Conservation (phyloP, 2,329 filamentous ascomycete genomes). For the Fusarium compactum region DNA sequence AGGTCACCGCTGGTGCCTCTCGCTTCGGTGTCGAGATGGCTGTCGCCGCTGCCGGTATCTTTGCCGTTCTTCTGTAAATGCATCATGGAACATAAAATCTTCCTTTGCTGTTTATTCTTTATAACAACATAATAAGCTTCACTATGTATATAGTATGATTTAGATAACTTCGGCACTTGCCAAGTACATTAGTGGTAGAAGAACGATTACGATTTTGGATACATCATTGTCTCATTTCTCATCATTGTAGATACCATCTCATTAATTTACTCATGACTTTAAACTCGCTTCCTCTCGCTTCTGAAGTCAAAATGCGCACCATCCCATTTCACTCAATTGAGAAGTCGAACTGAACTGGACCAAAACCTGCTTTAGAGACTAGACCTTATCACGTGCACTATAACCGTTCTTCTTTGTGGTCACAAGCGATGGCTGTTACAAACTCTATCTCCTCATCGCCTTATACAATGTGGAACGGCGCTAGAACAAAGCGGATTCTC, state of each 20-base stretch:
- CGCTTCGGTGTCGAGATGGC: constrained; percentile 49
- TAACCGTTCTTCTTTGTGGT: not conserved
- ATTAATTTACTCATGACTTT: constrained; percentile 2
- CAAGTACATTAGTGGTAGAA: constrained; percentile 37
- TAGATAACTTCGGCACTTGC: constrained; percentile 43
- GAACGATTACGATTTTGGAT: constrained; percentile 46
- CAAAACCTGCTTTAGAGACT: not conserved
- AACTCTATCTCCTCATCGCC: constrained; percentile 22
- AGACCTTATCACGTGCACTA: not conserved
- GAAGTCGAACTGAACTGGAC: not conserved
- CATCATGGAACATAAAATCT: constrained; percentile 31
- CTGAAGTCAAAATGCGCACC: not conserved
- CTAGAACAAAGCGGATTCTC: constrained; percentile 25
- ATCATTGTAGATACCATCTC: constrained; percentile 27
- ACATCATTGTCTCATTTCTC: constrained; percentile 25
- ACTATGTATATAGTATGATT: constrained; percentile 48
- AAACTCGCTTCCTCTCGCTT: no score
- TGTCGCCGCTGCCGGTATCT: constrained; percentile 50
- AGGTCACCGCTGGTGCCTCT: constrained; percentile 50
- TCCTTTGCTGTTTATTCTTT: constrained; percentile 42
- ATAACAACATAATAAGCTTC: constrained; percentile 47
- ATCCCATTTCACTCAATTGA: not conserved
- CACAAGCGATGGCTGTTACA: not conserved
- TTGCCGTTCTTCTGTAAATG: constrained; percentile 52
- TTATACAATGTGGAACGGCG: constrained; percentile 2